Percentiles rank a stretch among this genome's conserved stretches.
Conservation (phyloP, 106 monocot genomes). For the Hemerocallis citrina region DNA sequence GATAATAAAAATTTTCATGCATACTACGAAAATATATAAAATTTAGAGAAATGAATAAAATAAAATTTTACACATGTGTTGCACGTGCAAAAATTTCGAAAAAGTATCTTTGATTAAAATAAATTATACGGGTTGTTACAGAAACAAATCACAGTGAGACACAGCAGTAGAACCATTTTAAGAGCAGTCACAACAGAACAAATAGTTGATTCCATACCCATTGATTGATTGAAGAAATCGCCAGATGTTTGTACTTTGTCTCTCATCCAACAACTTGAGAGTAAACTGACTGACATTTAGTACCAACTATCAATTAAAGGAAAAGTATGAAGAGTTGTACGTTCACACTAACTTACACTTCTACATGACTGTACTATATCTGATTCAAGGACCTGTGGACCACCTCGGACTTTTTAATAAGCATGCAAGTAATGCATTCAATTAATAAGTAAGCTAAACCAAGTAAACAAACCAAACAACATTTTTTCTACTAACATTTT, state of each 20-base stretch:
- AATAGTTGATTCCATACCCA: constrained; percentile 16
- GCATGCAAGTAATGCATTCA: neutral
- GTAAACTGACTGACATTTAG: neutral
- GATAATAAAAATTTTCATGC: too few species aligned
- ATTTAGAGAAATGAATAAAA: too few species aligned
- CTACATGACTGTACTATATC: constrained; percentile 57
- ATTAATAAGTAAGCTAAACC: neutral
- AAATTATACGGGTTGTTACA: too few species aligned
- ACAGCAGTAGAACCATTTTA: neutral
- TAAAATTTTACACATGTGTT: too few species aligned
- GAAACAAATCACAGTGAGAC: neutral
- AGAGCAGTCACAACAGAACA: too few species aligned
- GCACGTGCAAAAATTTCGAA: too few species aligned
- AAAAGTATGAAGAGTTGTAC: neutral
- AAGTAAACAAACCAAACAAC: neutral
- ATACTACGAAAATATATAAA: too few species aligned
- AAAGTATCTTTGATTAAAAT: too few species aligned
- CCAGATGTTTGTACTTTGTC: constrained; percentile 33
- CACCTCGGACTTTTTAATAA: constrained; percentile 51
- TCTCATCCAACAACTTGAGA: constrained; percentile 46
- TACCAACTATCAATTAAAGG: too few species aligned
- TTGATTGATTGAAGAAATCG: constrained; percentile 57
- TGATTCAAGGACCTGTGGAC: constrained; percentile 37
- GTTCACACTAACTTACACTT: constrained; percentile 28
- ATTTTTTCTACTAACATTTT: neutral